phyloP scores from a whole-genome alignment of 169 alveolate species.

The Babesia bigemina region DNA sequence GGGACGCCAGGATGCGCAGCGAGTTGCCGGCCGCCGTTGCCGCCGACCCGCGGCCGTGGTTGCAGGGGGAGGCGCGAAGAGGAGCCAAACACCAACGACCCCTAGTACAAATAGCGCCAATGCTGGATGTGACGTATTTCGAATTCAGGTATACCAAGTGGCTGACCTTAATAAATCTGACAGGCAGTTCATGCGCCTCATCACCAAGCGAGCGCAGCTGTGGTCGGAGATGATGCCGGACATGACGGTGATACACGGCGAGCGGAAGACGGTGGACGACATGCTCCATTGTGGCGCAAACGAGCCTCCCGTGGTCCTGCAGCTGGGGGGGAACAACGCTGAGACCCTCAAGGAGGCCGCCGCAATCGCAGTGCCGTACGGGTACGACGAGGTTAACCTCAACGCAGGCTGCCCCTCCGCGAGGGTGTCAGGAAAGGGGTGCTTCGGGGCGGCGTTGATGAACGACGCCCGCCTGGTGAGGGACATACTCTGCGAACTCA shows the following conservation, averaged over 20 bases:
- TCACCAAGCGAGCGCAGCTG: constrained; percentile 83
- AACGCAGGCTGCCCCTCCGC: constrained; percentile 94
- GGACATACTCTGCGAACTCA: constrained; percentile 74
- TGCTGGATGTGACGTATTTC: constrained; percentile 92
- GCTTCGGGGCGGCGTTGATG: constrained; percentile 97
- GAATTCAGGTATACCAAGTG: constrained; percentile 78
- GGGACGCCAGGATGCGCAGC: neutral
- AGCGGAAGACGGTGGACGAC: constrained; percentile 28
- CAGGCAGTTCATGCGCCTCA: constrained; percentile 82
- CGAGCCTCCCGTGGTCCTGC: constrained; percentile 88
- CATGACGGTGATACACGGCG: constrained; percentile 81
- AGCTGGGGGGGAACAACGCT: constrained; percentile 94
- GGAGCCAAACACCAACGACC: constrained; percentile 27
- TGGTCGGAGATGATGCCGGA: constrained; percentile 93
- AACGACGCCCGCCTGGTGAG: constrained; percentile 89
- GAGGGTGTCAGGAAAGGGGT: constrained; percentile 88
- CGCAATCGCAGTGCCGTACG: constrained; percentile 81
- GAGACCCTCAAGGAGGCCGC: constrained; percentile 89
- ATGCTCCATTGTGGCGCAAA: constrained; percentile 70
- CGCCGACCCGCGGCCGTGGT: no score
- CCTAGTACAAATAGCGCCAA: constrained; percentile 91
- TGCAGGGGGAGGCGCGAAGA: no score
- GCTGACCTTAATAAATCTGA: neutral
- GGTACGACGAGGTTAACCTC: constrained; percentile 92
- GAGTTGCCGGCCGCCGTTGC: no score